These are phyloP conservation scores for Sporothrix protearum DNA, from an alignment of 2,329 filamentous ascomycete genomes.

Conservation along the genomic window DNA sequence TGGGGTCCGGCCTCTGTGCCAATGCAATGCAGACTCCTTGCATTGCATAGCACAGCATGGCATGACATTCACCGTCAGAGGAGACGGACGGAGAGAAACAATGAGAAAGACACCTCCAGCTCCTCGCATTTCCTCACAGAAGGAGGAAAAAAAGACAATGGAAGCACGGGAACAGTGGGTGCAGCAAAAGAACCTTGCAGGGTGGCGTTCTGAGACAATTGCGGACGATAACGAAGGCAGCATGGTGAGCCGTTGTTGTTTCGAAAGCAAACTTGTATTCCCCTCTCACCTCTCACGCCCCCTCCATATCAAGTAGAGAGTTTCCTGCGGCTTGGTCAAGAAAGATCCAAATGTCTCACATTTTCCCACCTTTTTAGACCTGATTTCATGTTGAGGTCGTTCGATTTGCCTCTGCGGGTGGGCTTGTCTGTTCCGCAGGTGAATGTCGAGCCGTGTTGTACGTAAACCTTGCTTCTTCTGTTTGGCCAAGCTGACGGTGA, in stretches of 20 bases:
- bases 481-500: neutral
- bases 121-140: neutral
- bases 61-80: neutral
- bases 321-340: neutral
- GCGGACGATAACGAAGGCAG: neutral
- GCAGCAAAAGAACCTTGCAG: neutral
- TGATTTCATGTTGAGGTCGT: neutral
- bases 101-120: neutral
- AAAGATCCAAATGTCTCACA: neutral
- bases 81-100: neutral
- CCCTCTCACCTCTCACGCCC: neutral
- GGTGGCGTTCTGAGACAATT: neutral
- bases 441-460: neutral
- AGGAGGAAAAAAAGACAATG: neutral
- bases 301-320: neutral
- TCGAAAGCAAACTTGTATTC: neutral
- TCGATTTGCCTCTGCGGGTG: neutral
- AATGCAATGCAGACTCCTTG: slow-evolving; percentile 8
- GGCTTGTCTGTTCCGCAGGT: neutral
- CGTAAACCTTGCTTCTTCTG: neutral
- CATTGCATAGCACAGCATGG: neutral
- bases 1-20: neutral
- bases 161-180: neutral
- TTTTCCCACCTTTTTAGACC: too few relatives aligned
- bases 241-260: neutral